Conservation (phyloP, 805 yeast genomes). For the Lachancea sp. region DNA sequence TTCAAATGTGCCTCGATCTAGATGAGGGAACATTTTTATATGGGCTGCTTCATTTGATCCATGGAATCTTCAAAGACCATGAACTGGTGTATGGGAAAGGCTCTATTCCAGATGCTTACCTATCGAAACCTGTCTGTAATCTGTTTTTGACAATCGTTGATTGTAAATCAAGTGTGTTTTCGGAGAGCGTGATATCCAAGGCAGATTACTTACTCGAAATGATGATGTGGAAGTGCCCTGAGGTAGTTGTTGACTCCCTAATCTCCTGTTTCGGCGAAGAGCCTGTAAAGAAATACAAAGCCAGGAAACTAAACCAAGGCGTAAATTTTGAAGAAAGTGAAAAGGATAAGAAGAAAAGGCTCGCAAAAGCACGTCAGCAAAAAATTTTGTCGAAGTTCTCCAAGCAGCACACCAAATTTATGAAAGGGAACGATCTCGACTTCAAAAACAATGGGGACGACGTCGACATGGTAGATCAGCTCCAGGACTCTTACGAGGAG, state of each 20-base stretch:
- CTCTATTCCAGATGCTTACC: conserved; percentile 40
- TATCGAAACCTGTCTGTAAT: conserved; percentile 52
- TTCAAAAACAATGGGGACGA: conserved; percentile 39
- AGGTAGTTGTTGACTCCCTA: conserved; percentile 45
- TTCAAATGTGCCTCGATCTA: conserved; percentile 45
- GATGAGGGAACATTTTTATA: conserved; percentile 51
- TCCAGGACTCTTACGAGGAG: conserved; percentile 16
- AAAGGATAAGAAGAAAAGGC: conserved; percentile 45
- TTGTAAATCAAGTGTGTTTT: conserved; percentile 36
- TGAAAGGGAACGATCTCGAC: conserved; percentile 43
- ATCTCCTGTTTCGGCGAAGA: conserved; percentile 52
- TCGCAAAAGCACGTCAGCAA: conserved; percentile 57
- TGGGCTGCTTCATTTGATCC: conserved; percentile 59
- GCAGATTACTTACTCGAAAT: conserved; percentile 52
- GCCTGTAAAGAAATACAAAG: conserved; percentile 44
- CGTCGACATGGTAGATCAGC: conserved; percentile 32
- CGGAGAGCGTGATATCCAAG: conserved; percentile 43
- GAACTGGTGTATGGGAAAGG: conserved; percentile 37
- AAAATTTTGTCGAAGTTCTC: conserved; percentile 57
- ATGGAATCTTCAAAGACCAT: conserved; percentile 54
- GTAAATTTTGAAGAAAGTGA: conserved; percentile 44
- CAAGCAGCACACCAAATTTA: conserved; percentile 69
- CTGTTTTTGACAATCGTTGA: conserved; percentile 47
- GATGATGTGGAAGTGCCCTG: conserved; percentile 43
- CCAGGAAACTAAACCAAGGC: conserved; percentile 38